These are phyloP conservation scores for Fusarium decemcellulare DNA, from an alignment of 2,329 filamentous ascomycete species.

Conservation along the genomic window DNA sequence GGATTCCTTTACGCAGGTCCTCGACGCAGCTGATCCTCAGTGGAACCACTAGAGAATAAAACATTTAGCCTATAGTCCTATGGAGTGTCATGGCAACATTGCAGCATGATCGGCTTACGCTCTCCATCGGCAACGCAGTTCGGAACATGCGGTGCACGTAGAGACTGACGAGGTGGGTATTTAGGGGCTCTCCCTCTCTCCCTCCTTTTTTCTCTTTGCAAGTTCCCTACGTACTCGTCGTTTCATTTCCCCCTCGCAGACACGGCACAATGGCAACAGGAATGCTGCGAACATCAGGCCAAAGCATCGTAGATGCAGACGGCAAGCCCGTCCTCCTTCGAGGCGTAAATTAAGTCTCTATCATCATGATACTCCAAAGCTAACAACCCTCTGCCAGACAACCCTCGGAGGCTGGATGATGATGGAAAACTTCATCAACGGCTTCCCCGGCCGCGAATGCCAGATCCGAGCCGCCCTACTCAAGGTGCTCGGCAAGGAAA, in stretches of 20 bases:
- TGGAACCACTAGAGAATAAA: not conserved
- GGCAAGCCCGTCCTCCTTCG: constrained; percentile 61
- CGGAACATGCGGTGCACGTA: not conserved
- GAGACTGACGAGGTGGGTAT: not conserved
- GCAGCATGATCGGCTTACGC: constrained; percentile 3
- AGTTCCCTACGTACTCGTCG: not conserved
- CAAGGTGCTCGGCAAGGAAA: constrained; percentile 67
- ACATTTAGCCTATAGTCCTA: constrained; percentile 4
- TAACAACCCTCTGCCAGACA: constrained; percentile 21
- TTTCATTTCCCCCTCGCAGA: not conserved
- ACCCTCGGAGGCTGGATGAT: constrained; percentile 50
- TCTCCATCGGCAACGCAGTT: not conserved
- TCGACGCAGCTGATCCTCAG: not conserved
- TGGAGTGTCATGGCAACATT: not conserved
- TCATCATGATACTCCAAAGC: not conserved
- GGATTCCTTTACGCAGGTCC: not conserved
- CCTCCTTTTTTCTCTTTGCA: not conserved
- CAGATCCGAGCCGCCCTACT: constrained; percentile 68
- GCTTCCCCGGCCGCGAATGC: constrained; percentile 70
- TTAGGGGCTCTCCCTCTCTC: constrained; percentile 2
- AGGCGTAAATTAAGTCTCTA: constrained; percentile 34
- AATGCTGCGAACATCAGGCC: constrained; percentile 45
- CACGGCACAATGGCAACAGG: constrained; percentile 19
- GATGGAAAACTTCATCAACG: constrained; percentile 76
- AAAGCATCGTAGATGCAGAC: constrained; percentile 59